phyloP scores from a whole-genome alignment of 352 stramenopile species.

The Saprolegnia parasitica region DNA sequence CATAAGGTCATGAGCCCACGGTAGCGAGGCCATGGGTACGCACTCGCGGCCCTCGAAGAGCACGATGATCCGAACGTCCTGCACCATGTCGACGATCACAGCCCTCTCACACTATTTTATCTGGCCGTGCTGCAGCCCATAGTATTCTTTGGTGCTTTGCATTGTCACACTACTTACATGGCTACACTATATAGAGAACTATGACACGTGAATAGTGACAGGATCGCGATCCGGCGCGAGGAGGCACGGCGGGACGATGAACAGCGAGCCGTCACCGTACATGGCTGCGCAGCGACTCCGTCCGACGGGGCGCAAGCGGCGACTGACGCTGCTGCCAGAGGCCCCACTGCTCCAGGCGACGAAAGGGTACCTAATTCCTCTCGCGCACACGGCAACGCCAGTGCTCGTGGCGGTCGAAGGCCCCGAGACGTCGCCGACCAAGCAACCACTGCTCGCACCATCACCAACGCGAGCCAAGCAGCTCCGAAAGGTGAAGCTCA shows the following conservation, averaged over 20 bases:
- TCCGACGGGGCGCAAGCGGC: background rate
- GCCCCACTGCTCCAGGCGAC: background rate
- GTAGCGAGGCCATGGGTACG: background rate
- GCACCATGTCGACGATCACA: background rate
- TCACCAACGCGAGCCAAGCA: background rate
- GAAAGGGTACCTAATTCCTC: slow-evolving; percentile 6
- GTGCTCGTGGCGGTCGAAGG: background rate
- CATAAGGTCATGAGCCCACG: slow-evolving; percentile 1
- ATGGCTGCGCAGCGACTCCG: background rate
- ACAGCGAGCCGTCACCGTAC: slow-evolving; percentile 1
- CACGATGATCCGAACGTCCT: slow-evolving; percentile 11
- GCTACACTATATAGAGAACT: too few relatives aligned
- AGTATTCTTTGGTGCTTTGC: too few relatives aligned
- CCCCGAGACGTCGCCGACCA: slow-evolving; percentile 10
- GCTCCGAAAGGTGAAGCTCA: background rate
- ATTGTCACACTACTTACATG: too few relatives aligned
- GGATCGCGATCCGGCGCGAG: background rate
- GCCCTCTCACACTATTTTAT: too few relatives aligned
- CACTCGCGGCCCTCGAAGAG: slow-evolving; percentile 16
- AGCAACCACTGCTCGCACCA: background rate
- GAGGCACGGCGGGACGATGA: background rate
- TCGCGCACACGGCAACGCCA: background rate
- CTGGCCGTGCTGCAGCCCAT: too few relatives aligned
- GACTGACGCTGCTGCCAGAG: background rate
- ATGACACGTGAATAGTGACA: too few relatives aligned